Conservation (phyloP, 2,329 filamentous ascomycete species). For the Aspergillus oerlinghausenensis region DNA sequence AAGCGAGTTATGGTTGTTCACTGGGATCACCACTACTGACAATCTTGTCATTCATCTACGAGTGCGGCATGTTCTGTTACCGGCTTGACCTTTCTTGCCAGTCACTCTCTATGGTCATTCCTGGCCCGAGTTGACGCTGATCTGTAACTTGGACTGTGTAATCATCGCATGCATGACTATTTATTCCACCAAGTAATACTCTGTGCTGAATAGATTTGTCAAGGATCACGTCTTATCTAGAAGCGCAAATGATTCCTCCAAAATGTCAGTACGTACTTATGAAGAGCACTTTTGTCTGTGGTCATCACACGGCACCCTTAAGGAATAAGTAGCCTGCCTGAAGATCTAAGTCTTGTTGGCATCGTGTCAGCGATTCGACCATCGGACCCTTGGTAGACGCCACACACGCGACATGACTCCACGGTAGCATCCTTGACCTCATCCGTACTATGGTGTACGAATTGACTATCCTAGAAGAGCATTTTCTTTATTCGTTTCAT, state of each 20-base stretch:
- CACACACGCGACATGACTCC: no score
- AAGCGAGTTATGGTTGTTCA: conserved; percentile 2
- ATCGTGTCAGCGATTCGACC: no score
- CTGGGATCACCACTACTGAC: neutral
- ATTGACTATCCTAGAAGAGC: no score
- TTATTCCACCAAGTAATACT: neutral
- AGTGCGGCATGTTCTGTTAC: neutral
- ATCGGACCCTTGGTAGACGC: no score
- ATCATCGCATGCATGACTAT: neutral
- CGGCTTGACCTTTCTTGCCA: neutral
- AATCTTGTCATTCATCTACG: neutral
- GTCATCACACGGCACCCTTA: no score
- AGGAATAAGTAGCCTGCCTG: no score
- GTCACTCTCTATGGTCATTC: neutral
- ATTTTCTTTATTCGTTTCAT: no score
- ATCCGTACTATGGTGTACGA: no score
- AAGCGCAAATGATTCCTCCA: neutral
- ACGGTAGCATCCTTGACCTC: no score
- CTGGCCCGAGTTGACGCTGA: neutral
- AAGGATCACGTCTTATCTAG: no score
- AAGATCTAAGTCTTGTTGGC: no score
- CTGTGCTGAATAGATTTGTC: neutral
- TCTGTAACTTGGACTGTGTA: neutral
- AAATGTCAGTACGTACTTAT: neutral
- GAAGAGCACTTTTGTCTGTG: neutral